phyloP scores from a whole-genome alignment of 345 rosid genomes.

The Conringia planisiliqua region DNA sequence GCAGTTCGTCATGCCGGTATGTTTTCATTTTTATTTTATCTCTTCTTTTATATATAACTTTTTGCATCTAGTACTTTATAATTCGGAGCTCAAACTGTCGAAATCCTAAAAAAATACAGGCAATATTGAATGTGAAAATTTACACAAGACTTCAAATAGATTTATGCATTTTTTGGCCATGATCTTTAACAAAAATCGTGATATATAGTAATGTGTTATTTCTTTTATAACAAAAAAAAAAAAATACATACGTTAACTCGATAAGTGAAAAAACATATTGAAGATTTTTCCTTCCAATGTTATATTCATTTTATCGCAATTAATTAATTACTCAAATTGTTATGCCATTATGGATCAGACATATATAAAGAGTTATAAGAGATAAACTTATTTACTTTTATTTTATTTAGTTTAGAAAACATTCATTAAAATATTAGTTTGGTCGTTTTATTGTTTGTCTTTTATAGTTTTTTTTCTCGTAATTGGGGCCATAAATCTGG shows the following conservation, averaged over 20 bases:
- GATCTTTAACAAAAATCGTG: background rate
- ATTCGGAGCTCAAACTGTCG: background rate
- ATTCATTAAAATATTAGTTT: background rate
- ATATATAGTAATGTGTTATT: background rate
- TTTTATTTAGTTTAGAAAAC: background rate
- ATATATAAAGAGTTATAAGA: background rate
- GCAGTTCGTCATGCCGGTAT: constrained; percentile 84
- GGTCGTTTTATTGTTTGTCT: constrained; percentile 1
- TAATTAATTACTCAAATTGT: background rate
- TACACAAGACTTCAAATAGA: background rate
- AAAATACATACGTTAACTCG: background rate
- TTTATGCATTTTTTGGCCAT: background rate
- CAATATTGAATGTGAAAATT: too few species aligned
- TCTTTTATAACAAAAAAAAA: background rate
- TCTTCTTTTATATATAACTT: background rate
- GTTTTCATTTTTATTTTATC: background rate
- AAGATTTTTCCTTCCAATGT: too few species aligned
- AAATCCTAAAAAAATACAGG: too few species aligned
- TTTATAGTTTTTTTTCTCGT: constrained; percentile 10
- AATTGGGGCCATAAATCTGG: constrained; percentile 24
- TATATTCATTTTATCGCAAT: background rate
- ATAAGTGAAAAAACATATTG: background rate
- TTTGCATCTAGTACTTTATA: background rate
- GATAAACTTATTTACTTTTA: background rate
- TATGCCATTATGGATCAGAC: background rate